Percentiles rank a stretch among this genome's conserved stretches.
These are phyloP conservation scores for Oryza glumipatula DNA, from an alignment of 176 grass and related monocot genomes.

Conservation along the genomic window DNA sequence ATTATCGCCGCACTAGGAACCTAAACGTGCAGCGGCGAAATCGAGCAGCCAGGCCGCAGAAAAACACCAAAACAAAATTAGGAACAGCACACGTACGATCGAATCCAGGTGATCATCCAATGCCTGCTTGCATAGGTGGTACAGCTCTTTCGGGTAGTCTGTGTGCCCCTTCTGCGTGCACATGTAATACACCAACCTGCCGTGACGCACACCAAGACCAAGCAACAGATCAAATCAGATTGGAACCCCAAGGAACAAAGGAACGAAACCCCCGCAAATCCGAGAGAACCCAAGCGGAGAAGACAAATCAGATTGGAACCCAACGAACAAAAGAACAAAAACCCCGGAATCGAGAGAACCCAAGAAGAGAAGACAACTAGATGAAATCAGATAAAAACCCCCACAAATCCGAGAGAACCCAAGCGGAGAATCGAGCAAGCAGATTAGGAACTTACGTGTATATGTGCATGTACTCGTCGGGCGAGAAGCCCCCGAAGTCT, in stretches of 20 bases:
- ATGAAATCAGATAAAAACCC: too few species aligned
- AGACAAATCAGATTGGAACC: too few species aligned
- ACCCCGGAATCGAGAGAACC: too few species aligned
- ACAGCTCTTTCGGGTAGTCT: too few species aligned
- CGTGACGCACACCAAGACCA: neutral
- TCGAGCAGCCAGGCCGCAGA: too few species aligned
- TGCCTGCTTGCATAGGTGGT: constrained; percentile 23
- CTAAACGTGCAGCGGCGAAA: too few species aligned
- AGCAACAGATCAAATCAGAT: neutral
- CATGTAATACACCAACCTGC: constrained; percentile 35
- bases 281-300: neutral
- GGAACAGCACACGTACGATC: constrained; percentile 39
- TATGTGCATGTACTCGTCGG: constrained; percentile 64
- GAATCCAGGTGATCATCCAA: constrained; percentile 54
- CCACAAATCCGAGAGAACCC: too few species aligned
- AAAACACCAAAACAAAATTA: neutral
- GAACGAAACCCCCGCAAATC: neutral
- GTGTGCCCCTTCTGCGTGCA: too few species aligned
- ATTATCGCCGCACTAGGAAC: too few species aligned
- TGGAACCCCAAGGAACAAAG: neutral
- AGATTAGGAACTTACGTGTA: constrained; percentile 61
- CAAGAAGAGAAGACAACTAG: too few species aligned
- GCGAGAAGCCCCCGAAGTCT: constrained; percentile 38
- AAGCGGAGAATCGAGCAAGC: neutral
- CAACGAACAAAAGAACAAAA: too few species aligned